Conservation (phyloP, 129 eudicot species). For the Cynara cardunculus region DNA sequence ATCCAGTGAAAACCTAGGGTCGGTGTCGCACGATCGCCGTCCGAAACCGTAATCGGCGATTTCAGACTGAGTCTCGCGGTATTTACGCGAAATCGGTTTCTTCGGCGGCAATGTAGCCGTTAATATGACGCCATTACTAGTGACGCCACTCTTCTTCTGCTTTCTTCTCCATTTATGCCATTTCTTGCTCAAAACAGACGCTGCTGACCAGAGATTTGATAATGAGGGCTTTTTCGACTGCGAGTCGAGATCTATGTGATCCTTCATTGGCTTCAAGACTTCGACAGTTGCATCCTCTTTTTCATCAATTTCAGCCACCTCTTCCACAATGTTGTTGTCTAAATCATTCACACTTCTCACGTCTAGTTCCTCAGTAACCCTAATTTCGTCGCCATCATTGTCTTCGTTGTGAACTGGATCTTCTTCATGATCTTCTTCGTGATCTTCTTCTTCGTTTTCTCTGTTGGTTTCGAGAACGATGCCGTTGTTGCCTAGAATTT, state of each 20-base stretch:
- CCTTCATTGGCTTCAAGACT: conserved; percentile 68
- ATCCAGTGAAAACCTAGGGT: conserved; percentile 82
- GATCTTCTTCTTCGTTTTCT: conserved; percentile 27
- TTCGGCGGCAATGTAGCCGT: conserved; percentile 57
- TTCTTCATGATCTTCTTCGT: conserved; percentile 37
- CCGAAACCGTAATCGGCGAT: conserved; percentile 89
- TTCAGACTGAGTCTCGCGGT: conserved; percentile 80
- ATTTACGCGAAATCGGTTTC: conserved; percentile 61
- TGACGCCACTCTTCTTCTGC: conserved; percentile 55
- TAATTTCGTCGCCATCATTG: conserved; percentile 22
- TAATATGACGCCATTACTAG: conserved; percentile 28
- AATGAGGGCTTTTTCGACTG: conserved; percentile 52
- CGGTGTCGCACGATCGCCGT: conserved; percentile 83
- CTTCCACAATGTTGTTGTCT: conserved; percentile 17
- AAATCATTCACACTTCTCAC: conserved; percentile 5
- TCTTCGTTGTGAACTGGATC: conserved; percentile 20
- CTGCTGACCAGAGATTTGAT: conserved; percentile 75
- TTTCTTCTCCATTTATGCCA: conserved; percentile 81
- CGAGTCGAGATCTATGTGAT: conserved; percentile 62
- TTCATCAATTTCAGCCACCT: conserved; percentile 10
- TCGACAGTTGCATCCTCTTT: conserved; percentile 4
- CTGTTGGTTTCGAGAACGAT: conserved; percentile 39
- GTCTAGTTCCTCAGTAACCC: conserved; percentile 17
- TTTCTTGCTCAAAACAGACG: conserved; percentile 83
- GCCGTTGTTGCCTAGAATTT: background rate